phyloP scores from a whole-genome alignment of 371 early-diverging fungal genomes.

The Rhizomucor miehei region DNA sequence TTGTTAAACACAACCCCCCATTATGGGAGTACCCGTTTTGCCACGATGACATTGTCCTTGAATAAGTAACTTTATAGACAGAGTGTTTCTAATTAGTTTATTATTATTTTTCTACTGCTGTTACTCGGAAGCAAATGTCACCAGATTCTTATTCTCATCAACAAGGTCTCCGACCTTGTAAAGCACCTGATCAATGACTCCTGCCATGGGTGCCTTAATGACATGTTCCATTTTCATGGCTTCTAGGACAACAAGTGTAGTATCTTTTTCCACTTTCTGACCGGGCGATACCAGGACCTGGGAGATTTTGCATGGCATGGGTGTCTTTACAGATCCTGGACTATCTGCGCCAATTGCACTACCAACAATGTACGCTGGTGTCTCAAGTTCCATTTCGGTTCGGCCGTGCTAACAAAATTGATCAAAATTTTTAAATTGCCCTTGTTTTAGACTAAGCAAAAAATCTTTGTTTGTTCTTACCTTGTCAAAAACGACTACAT shows the following conservation, averaged over 20 bases:
- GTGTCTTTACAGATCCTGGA: slow-evolving; percentile 80
- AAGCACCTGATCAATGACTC: slow-evolving; percentile 69
- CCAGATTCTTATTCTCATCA: slow-evolving; percentile 79
- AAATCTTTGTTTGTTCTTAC: slow-evolving; percentile 21
- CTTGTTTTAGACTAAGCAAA: background rate
- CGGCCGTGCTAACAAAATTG: slow-evolving; percentile 38
- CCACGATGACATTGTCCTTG: too few species aligned
- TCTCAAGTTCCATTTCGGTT: slow-evolving; percentile 59
- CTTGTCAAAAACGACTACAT: slow-evolving; percentile 63
- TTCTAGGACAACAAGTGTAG: slow-evolving; percentile 83
- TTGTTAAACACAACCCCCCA: too few species aligned
- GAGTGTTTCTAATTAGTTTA: too few species aligned
- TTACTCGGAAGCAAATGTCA: slow-evolving; percentile 62
- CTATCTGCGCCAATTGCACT: slow-evolving; percentile 42
- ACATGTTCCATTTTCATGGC: slow-evolving; percentile 99
- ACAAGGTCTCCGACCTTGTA: slow-evolving; percentile 89
- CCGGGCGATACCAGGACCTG: slow-evolving; percentile 82
- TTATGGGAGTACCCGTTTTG: too few species aligned
- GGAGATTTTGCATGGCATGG: slow-evolving; percentile 97
- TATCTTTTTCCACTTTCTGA: slow-evolving; percentile 80
- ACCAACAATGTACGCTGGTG: slow-evolving; percentile 54
- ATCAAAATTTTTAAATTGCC: background rate
- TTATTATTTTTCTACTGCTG: background rate
- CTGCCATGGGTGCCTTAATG: slow-evolving; percentile 81
- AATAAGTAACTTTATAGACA: too few species aligned